A percentile compares a stretch with the other conserved stretches of the same genome.
Evolutionary conservation across 1,139 yeast species (phyloP).

Genomic region (Arxiozyma slooffiae): DNA sequence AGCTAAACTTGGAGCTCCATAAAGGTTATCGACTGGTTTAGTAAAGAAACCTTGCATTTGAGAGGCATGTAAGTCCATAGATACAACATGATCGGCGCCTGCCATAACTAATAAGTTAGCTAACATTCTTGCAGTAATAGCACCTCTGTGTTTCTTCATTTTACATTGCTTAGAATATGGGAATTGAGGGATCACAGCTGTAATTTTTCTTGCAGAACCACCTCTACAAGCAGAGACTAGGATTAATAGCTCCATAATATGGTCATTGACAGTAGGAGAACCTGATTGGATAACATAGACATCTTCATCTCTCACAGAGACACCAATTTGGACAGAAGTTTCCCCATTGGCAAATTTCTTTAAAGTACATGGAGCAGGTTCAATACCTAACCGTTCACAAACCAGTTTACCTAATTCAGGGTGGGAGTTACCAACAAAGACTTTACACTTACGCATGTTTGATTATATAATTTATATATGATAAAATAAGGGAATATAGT

Average conservation of each 20-base stretch:
- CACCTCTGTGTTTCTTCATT: slow-evolving; percentile 98
- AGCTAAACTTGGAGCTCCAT: slow-evolving; percentile 94
- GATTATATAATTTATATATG: too few species aligned
- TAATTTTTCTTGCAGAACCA: slow-evolving; percentile 92
- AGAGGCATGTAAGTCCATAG: slow-evolving; percentile 96
- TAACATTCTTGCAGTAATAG: slow-evolving; percentile 97
- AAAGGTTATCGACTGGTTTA: slow-evolving; percentile 91
- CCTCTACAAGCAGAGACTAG: slow-evolving; percentile 93
- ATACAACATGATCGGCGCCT: slow-evolving; percentile 97
- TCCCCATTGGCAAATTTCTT: slow-evolving; percentile 94
- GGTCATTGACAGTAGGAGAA: slow-evolving; percentile 81
- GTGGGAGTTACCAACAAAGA: slow-evolving; percentile 92
- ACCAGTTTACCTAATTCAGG: slow-evolving; percentile 87
- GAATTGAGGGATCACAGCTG: slow-evolving; percentile 95
- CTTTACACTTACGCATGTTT: slow-evolving; percentile 88
- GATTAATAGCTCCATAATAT: slow-evolving; percentile 90
- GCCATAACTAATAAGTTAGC: slow-evolving; percentile 94
- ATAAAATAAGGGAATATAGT: not conserved
- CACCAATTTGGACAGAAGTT: slow-evolving; percentile 92
- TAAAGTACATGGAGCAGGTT: slow-evolving; percentile 89
- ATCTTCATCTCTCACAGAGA: slow-evolving; percentile 90
- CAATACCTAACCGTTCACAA: slow-evolving; percentile 83
- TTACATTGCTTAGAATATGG: slow-evolving; percentile 96
- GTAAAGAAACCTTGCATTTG: slow-evolving; percentile 99
- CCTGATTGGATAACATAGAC: slow-evolving; percentile 94